Base-by-base conservation (phyloP, 495 filamentous ascomycete genomes). In the Cryomyces minteri region DNA sequence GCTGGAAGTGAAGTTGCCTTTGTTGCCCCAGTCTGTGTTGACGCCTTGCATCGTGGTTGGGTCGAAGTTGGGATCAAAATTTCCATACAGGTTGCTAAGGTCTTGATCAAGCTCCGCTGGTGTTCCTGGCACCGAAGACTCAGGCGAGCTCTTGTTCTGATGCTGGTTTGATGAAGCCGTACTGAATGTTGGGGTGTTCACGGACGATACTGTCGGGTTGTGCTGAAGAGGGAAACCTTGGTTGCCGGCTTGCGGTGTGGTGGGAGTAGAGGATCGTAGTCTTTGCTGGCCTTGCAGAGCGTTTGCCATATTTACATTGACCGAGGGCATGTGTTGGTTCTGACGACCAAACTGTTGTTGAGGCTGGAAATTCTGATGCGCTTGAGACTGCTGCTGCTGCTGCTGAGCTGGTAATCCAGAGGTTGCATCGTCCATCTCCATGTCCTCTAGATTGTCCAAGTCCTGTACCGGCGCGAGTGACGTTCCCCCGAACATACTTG, bases 141-240 rank as follows among this genome's bases (percentile, higher is more conserved):
- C 79, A 39, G 80, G 80, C 1, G 82, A 84, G 49, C 70, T 71
- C 45, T 69, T 68, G 49, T 74, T 78, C 47, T 80, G 73, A n/a
- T 71, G 67, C 39, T 71, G 71, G 50, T 76, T 70, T 34, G 74
- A 62, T 5, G 68, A 58, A 49, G 68, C 68, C 4, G 59, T 63
- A 48, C 61, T 43, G 45, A 95, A 66, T 8, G 88, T 93, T 0
- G 88, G 90, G 4, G 87, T 94, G 55, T 96, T 96, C 44, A 94
- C 88, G 33, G 88, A 94, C 8, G 90, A 94, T n/a, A 96, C 84
- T 0, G 87, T 96, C 28, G 90, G 90, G 55, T 96, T 96, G 57
- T 93, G 84, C 57, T 88, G 82, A 59, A 92, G 78, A 28, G 44
- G 67, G 65, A 50, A 73, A 53, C 30, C 74, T 72, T 45, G 72